Percentiles rank a stretch among this genome's conserved stretches.
Conservation (phyloP, 305 asterid genomes). For the Salvia sclarea region DNA sequence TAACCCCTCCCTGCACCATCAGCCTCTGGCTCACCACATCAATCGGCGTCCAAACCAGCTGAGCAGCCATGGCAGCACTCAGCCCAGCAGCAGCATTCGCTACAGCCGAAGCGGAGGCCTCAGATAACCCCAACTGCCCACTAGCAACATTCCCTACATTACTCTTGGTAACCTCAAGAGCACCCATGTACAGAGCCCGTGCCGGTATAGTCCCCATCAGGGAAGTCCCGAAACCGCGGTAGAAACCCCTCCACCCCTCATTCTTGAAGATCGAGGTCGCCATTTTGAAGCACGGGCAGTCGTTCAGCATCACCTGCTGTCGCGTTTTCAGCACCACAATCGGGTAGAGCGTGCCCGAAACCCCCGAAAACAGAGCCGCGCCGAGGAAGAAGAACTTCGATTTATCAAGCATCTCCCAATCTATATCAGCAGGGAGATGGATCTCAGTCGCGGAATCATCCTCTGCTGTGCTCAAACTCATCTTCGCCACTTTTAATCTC, state of each 20-base stretch:
- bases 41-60: slow-evolving; percentile 91
- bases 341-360: slow-evolving; percentile 78
- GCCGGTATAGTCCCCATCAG: slow-evolving; percentile 92
- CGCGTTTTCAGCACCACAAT: slow-evolving; percentile 81
- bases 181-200: slow-evolving; percentile 92
- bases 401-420: slow-evolving; percentile 96
- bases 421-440: slow-evolving; percentile 84
- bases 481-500: slow-evolving; percentile 62
- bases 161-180: slow-evolving; percentile 89
- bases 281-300: slow-evolving; percentile 65
- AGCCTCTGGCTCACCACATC: slow-evolving; percentile 93
- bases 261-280: slow-evolving; percentile 53
- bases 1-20: slow-evolving; percentile 77
- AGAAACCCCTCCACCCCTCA: slow-evolving; percentile 79
- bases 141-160: slow-evolving; percentile 62
- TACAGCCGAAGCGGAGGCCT: slow-evolving; percentile 63
- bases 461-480: slow-evolving; percentile 78
- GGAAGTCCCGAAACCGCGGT: slow-evolving; percentile 87
- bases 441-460: slow-evolving; percentile 76
- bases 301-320: slow-evolving; percentile 68
- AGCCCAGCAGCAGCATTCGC: slow-evolving; percentile 95
- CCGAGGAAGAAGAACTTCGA: slow-evolving; percentile 94
- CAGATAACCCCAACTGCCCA: slow-evolving; percentile 59
- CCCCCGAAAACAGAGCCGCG: slow-evolving; percentile 88
- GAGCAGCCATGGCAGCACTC: slow-evolving; percentile 92